These are phyloP conservation scores for Calonectria pseudoturangicola DNA, from an alignment of 2,329 filamentous ascomycete genomes.

Conservation along the genomic window DNA sequence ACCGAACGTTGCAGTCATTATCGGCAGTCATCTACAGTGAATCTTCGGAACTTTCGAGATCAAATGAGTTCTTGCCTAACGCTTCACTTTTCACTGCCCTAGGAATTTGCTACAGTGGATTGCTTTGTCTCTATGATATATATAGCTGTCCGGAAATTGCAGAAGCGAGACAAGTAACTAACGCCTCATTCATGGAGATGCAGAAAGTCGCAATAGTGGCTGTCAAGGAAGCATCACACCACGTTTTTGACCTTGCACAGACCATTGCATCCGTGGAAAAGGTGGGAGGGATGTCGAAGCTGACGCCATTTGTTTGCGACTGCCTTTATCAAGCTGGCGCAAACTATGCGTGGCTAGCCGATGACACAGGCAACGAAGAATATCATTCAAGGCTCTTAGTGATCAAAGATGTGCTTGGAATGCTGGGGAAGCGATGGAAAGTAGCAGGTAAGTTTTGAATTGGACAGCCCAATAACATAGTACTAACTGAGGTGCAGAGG, in stretches of 20 bases:
- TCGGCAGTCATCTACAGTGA: not conserved
- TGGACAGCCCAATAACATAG: not conserved
- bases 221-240: not conserved
- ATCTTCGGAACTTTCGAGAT: not conserved
- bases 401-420: conserved; percentile 10
- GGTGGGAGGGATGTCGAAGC: conserved; percentile 21
- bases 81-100: conserved; percentile 10
- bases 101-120: conserved; percentile 8
- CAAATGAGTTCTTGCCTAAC: conserved; percentile 1
- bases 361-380: conserved; percentile 4
- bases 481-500: not conserved
- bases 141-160: conserved; percentile 15
- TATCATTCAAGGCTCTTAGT: not conserved
- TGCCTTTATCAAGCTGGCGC: conserved; percentile 20
- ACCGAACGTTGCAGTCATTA: conserved; percentile 14
- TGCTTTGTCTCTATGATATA: conserved; percentile 10
- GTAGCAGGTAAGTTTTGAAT: conserved; percentile 31
- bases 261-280: not conserved
- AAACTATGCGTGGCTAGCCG: conserved; percentile 14
- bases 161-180: not conserved
- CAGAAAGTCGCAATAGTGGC: not conserved
- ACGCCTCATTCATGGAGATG: not conserved
- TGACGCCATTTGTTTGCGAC: conserved; percentile 23
- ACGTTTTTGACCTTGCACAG: not conserved
- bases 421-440: conserved; percentile 24